Evolutionary conservation across 208 protist genomes (phyloP).

Genomic region (Leishmania major): DNA sequence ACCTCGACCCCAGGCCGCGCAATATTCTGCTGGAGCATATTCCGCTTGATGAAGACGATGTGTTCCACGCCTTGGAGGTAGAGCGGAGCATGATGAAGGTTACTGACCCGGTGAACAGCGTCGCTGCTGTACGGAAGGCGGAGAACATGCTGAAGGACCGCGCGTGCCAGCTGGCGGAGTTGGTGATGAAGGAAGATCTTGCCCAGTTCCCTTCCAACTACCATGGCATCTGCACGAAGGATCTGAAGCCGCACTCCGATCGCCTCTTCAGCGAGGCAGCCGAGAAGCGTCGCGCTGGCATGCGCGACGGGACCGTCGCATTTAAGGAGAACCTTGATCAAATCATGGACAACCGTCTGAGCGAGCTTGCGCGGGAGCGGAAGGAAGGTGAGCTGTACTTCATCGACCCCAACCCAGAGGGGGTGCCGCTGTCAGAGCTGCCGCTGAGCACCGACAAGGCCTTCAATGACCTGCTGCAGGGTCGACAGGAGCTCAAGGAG

Average conservation of each 20-base stretch:
- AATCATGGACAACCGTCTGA: conserved; percentile 66
- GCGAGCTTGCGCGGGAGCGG: conserved; percentile 63
- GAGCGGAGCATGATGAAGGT: conserved; percentile 54
- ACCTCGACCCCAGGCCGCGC: conserved; percentile 50
- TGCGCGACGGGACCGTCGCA: conserved; percentile 30
- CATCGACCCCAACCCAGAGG: conserved; percentile 50
- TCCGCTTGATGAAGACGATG: conserved; percentile 52
- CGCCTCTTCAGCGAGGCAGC: conserved; percentile 62
- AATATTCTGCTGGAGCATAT: conserved; percentile 66
- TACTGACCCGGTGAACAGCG: conserved; percentile 38
- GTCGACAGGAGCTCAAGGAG: conserved; percentile 53
- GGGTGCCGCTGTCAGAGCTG: conserved; percentile 38
- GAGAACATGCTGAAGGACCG: conserved; percentile 74
- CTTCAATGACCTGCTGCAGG: conserved; percentile 50
- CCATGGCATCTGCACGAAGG: conserved; percentile 53
- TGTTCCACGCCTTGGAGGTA: conserved; percentile 63
- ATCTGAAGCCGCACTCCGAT: conserved; percentile 64
- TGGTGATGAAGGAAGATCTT: conserved; percentile 65
- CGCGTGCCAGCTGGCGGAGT: conserved; percentile 54
- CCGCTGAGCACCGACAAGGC: conserved; percentile 42
- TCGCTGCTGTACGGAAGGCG: conserved; percentile 38
- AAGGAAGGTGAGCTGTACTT: conserved; percentile 84
- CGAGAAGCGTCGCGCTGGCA: conserved; percentile 43
- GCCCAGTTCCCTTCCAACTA: conserved; percentile 49
- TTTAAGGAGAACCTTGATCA: conserved; percentile 56